phyloP scores from a whole-genome alignment of 768 basidiomycete species.

The Paxillus rubicundulus region DNA sequence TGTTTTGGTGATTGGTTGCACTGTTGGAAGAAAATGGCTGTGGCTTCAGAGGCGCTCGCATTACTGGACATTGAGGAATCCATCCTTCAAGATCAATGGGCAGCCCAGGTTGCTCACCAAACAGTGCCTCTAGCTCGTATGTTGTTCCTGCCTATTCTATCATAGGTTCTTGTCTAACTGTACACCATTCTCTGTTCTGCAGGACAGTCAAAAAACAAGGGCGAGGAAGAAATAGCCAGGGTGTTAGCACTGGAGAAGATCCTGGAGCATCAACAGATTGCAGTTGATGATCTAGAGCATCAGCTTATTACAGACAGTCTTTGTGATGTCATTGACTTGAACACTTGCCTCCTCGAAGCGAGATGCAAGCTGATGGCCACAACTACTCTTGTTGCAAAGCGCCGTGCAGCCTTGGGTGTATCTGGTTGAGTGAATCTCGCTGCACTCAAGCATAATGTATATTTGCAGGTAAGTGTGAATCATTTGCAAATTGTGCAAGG shows the following conservation, averaged over 20 bases:
- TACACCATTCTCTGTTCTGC: not conserved
- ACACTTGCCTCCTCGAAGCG: not conserved
- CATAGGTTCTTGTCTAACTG: not conserved
- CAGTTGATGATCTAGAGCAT: not conserved
- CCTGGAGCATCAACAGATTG: not conserved
- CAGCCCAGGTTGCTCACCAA: constrained; percentile 2
- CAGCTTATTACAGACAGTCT: not conserved
- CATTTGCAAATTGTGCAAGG: too few species aligned
- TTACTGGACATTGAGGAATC: not conserved
- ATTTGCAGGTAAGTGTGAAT: constrained; percentile 2
- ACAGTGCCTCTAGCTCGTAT: not conserved
- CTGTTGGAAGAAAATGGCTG: constrained; percentile 1
- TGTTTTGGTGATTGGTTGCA: constrained; percentile 16
- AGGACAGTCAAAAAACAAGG: too few species aligned
- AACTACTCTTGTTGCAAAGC: not conserved
- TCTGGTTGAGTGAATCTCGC: constrained; percentile 2
- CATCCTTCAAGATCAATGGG: not conserved
- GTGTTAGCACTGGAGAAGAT: too few species aligned
- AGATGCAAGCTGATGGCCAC: not conserved
- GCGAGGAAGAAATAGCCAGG: too few species aligned
- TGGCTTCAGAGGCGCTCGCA: not conserved
- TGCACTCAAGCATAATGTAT: too few species aligned
- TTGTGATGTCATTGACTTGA: not conserved
- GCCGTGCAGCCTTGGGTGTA: not conserved
- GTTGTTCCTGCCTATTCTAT: not conserved